phyloP scores from a whole-genome alignment of 768 basidiomycete genomes.

The Mycena pura region DNA sequence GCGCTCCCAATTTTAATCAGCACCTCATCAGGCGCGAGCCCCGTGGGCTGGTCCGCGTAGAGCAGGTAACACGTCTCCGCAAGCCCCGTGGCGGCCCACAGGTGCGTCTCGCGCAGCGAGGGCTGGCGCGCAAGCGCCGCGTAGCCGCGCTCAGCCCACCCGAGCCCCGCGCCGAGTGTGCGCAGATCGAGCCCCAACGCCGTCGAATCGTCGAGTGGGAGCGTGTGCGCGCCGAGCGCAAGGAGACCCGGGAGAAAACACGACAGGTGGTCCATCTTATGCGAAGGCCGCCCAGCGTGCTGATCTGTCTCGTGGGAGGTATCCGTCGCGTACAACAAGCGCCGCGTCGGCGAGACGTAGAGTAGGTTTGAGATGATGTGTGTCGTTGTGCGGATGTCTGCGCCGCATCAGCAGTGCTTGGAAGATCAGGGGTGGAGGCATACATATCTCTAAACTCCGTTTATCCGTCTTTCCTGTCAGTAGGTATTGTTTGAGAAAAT shows the following conservation, averaged over 20 bases:
- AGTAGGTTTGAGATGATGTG: constrained; percentile 69
- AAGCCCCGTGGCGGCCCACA: constrained; percentile 79
- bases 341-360: constrained; percentile 69
- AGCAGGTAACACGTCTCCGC: constrained; percentile 73
- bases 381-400: constrained; percentile 68
- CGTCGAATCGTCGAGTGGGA: constrained; percentile 61
- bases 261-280: constrained; percentile 74
- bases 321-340: constrained; percentile 75
- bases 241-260: constrained; percentile 82
- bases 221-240: constrained; percentile 70
- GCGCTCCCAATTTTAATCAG: constrained; percentile 42
- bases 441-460: constrained; percentile 71
- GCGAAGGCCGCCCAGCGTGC: constrained; percentile 44
- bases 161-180: constrained; percentile 48
- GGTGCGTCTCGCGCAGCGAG: constrained; percentile 67
- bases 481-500: constrained; percentile 76
- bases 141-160: constrained; percentile 44
- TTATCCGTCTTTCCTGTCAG: constrained; percentile 69
- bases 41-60: constrained; percentile 74
- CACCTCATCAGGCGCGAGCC: constrained; percentile 71
- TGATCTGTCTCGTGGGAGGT: constrained; percentile 36
- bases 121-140: constrained; percentile 45
- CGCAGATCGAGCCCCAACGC: constrained; percentile 53
- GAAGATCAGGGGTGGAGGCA: constrained; percentile 26
- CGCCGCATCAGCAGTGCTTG: not conserved